Base-by-base conservation (phyloP, 495 filamentous ascomycete species). In the Hypoxylon lenormandii region DNA sequence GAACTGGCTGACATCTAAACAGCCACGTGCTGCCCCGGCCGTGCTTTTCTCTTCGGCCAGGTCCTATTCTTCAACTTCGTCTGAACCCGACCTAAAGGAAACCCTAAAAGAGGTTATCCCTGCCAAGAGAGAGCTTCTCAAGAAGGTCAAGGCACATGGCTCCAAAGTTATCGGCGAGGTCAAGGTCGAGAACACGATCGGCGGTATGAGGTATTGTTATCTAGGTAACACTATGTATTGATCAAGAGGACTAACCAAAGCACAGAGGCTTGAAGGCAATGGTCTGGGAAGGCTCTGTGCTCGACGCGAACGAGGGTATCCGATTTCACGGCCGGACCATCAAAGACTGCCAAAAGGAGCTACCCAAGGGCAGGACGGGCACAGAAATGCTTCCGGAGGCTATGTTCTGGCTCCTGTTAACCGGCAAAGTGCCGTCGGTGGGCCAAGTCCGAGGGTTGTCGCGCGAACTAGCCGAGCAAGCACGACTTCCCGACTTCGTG, bases 361-460 rank as follows among this genome's bases (percentile, higher is more conserved):
- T 98, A 6, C 95, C 95, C 72, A 97, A 97, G 83, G 95, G 94
- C 54, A 91, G 87, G 57, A 87, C 90, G 2, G 95, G 95, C 60
- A 95, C 92, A n/a, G 94, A 98, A 82, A 98, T 98, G 96, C 89
- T 98, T 2, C 95, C 95, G 37, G 95, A 98, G 80, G 89, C 93
- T 75, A 98, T 98, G 95, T 98, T 98, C 86, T 98, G 95, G 95
- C 90, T 98, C 22, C 89, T 98, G 13, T 81, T 98, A 63, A 98
- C 95, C 7, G 96, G 95, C 60, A 85, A 94, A 78, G 91, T 98
- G 21, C 95, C 95, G 8, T 91, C 90, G 2, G 90, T 89, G 21
- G 77, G 79, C 36, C 95, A 98, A 78, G 86, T 93, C 53, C 92
- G 95, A 70, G 80, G 81, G 45, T 88, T 98, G 67, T 95, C 91